These are phyloP conservation scores for Boletellus sp. DNA, from an alignment of 768 basidiomycete genomes.

Conservation along the genomic window DNA sequence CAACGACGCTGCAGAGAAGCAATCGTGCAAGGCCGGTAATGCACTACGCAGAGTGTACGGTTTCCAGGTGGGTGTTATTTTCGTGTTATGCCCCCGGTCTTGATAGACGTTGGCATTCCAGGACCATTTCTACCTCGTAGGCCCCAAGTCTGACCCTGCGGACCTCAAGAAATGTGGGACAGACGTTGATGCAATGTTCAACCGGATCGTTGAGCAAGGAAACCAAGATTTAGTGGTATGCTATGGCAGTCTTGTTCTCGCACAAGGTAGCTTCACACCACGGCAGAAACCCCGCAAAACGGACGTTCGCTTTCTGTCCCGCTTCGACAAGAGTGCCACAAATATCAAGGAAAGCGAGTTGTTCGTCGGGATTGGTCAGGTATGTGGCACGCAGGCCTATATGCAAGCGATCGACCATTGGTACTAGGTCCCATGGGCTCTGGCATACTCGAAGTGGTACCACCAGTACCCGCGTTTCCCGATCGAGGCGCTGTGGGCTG, in stretches of 20 bases:
- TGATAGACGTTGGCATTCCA: slow-evolving; percentile 12
- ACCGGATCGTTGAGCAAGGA: slow-evolving; percentile 43
- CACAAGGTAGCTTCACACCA: background rate
- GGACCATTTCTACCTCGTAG: slow-evolving; percentile 53
- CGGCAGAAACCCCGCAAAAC: slow-evolving; percentile 24
- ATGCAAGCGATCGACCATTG: background rate
- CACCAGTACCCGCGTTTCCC: slow-evolving; percentile 56
- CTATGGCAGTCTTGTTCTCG: background rate
- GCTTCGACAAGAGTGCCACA: slow-evolving; percentile 57
- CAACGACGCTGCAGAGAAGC: slow-evolving; percentile 47
- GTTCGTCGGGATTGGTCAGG: slow-evolving; percentile 50
- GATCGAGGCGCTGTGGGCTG: slow-evolving; percentile 44
- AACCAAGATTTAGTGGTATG: slow-evolving; percentile 41
- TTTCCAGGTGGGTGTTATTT: slow-evolving; percentile 38
- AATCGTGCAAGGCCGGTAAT: slow-evolving; percentile 28
- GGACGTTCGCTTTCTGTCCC: slow-evolving; percentile 49
- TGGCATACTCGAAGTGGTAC: slow-evolving; percentile 52
- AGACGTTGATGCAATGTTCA: slow-evolving; percentile 42
- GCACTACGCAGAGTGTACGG: slow-evolving; percentile 39
- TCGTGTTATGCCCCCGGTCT: background rate
- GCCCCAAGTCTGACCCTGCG: slow-evolving; percentile 47
- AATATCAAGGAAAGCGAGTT: slow-evolving; percentile 55
- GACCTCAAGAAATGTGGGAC: slow-evolving; percentile 30
- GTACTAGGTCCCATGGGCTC: slow-evolving; percentile 50
- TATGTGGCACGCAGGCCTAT: background rate